Conservation (phyloP, 1,284 basidiomycete genomes). For the Inonotus hispidus region DNA sequence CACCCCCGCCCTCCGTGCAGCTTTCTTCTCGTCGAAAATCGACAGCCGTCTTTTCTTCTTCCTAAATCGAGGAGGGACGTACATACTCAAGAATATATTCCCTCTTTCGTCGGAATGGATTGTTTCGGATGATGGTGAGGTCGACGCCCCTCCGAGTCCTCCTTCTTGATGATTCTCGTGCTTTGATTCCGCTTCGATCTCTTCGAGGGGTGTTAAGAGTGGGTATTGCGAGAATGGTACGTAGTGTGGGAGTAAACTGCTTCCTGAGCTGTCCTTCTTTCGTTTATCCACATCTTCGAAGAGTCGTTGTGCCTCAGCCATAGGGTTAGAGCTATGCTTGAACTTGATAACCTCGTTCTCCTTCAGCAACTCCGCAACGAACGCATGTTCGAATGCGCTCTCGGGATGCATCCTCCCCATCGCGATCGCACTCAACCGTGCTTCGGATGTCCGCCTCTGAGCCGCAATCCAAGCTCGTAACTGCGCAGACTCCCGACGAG, state of each 20-base stretch:
- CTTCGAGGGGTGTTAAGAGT: background rate
- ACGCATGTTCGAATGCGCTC: constrained; percentile 2
- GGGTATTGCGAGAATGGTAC: constrained; percentile 4
- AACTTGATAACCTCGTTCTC: constrained; percentile 4
- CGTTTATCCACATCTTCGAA: background rate
- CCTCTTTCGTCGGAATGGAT: background rate
- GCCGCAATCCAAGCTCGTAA: background rate
- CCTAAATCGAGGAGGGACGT: background rate
- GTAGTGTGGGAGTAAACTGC: background rate
- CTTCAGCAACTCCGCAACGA: constrained; percentile 4
- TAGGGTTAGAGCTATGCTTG: constrained; percentile 5
- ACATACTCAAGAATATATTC: background rate
- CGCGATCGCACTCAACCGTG: constrained; percentile 3
- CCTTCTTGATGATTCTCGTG: background rate
- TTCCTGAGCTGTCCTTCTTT: background rate
- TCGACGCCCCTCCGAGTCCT: background rate
- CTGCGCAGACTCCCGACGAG: constrained; percentile 2
- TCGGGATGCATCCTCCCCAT: background rate
- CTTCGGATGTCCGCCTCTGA: background rate
- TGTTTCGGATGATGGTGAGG: background rate
- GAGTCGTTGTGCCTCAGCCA: background rate
- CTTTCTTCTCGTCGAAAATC: constrained; percentile 12
- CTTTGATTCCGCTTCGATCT: constrained; percentile 4
- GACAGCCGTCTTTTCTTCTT: background rate
- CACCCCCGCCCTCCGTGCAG: constrained; percentile 2